Percentiles rank a stretch among this genome's conserved stretches.
These are phyloP conservation scores for Corylus avellana DNA, from an alignment of 306 rosid genomes.

Conservation along the genomic window DNA sequence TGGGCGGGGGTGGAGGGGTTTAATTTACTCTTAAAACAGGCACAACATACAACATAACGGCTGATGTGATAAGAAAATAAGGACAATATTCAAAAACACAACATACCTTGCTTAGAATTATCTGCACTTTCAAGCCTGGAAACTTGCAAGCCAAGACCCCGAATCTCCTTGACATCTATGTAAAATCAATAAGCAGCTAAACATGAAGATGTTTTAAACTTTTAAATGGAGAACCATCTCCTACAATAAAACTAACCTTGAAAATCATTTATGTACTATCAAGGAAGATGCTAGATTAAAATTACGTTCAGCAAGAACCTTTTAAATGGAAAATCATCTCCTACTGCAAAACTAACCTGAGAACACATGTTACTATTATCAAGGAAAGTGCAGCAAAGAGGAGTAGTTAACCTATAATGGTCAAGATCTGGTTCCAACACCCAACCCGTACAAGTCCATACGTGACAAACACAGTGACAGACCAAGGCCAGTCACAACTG, in stretches of 20 bases:
- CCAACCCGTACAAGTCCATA: background rate
- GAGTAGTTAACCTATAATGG: background rate
- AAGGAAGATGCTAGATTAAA: background rate
- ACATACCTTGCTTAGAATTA: conserved; percentile 70
- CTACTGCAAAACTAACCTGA: background rate
- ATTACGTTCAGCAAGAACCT: background rate
- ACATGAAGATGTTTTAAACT: background rate
- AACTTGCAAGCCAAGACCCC: conserved; percentile 94
- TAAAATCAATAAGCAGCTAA: conserved; percentile 33
- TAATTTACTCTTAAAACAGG: conserved; percentile 16
- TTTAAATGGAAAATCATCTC: background rate
- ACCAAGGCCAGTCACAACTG: background rate
- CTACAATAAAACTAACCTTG: background rate
- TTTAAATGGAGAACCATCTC: conserved; percentile 3
- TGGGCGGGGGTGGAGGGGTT: background rate
- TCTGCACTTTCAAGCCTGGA: conserved; percentile 76
- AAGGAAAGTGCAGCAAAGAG: background rate
- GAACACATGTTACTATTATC: too few relatives aligned
- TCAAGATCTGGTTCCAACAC: background rate
- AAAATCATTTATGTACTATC: background rate
- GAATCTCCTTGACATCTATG: conserved; percentile 86
- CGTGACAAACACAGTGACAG: background rate
- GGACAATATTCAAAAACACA: background rate
- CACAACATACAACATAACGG: conserved; percentile 7
- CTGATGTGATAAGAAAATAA: background rate